phyloP scores from a whole-genome alignment of 306 rosid genomes.

The Mucuna pruriens region DNA sequence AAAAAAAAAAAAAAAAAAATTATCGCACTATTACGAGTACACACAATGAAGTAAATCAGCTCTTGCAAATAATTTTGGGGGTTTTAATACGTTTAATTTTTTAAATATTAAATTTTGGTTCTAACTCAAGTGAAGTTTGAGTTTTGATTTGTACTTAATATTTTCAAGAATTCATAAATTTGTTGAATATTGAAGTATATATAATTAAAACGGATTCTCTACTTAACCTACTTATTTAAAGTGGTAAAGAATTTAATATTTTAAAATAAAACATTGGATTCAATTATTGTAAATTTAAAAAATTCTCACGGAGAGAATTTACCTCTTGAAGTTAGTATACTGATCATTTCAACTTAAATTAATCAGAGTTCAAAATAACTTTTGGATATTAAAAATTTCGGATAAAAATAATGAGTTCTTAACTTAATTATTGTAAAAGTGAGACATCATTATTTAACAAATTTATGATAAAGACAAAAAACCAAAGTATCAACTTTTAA shows the following conservation, averaged over 20 bases:
- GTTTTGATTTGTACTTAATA: neutral
- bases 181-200: neutral
- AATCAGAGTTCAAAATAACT: neutral
- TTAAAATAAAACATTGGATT: neutral
- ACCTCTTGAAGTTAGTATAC: neutral
- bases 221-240: no score
- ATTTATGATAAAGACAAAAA: neutral
- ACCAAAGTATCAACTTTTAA: neutral
- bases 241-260: neutral
- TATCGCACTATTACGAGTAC: neutral
- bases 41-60: neutral
- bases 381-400: neutral
- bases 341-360: neutral
- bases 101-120: neutral
- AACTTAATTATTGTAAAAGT: neutral
- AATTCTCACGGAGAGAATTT: neutral
- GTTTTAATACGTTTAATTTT: neutral
- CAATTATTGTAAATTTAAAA: neutral
- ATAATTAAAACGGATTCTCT: neutral
- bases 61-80: neutral
- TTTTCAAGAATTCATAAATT: neutral
- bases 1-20: neutral
- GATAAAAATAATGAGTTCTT: neutral
- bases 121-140: neutral
- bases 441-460: neutral